Percentiles rank a stretch among this genome's conserved stretches.
These are phyloP conservation scores for Phyllosticta citrichinensis DNA, from an alignment of 2,329 filamentous ascomycete species.

Conservation along the genomic window DNA sequence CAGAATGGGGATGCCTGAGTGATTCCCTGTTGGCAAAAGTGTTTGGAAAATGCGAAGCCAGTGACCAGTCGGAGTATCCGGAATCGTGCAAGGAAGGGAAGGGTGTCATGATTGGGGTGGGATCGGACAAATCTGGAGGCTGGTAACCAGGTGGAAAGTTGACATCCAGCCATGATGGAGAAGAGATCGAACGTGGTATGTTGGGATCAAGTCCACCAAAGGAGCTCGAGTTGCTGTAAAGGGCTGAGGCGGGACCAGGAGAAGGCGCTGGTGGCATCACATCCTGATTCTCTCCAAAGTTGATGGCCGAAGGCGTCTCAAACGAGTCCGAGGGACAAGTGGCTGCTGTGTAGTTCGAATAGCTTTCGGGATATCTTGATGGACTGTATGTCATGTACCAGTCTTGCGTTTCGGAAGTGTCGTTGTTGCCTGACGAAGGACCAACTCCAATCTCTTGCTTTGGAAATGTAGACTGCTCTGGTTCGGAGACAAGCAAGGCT, in stretches of 20 bases:
- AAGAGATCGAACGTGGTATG: conserved; percentile 14
- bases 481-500: conserved; percentile 1
- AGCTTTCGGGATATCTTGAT: conserved; percentile 11
- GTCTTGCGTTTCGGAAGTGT: neutral
- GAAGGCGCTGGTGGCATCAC: conserved; percentile 10
- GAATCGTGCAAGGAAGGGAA: neutral
- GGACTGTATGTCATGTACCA: neutral
- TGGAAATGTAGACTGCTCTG: neutral
- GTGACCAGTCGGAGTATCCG: neutral
- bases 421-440: neutral
- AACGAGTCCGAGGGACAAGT: conserved; percentile 5
- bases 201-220: conserved; percentile 9
- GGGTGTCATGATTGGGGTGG: neutral
- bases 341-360: conserved; percentile 12
- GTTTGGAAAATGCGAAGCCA: neutral
- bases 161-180: neutral
- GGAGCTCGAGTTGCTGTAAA: conserved; percentile 9
- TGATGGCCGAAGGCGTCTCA: conserved; percentile 11
- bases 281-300: conserved; percentile 9
- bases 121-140: neutral
- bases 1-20: neutral
- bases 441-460: neutral
- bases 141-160: conserved; percentile 2
- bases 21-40: neutral
- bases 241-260: conserved; percentile 15